A percentile compares a stretch with the other conserved stretches of the same genome.
Conservation (phyloP, 2,329 filamentous ascomycete genomes). For the Fusarium oxysporum region DNA sequence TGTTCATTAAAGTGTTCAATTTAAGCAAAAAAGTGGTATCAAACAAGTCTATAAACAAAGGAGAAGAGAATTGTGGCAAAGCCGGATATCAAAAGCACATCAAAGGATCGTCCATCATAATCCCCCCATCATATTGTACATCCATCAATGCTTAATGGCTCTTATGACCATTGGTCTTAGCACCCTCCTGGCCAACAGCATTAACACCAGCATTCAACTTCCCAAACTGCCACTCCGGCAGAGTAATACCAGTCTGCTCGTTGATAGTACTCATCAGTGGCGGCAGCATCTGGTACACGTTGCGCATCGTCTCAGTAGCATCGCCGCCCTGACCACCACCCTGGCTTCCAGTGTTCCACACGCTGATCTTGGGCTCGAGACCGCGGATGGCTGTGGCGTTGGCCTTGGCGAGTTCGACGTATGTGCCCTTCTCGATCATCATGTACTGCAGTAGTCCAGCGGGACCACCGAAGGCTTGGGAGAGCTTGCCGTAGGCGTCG, state of each 20-base stretch:
- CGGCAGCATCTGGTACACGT: conserved; percentile 86
- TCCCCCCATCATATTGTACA: not conserved
- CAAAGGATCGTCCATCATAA: not conserved
- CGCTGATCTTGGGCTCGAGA: conserved; percentile 87
- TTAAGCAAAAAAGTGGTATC: conserved; percentile 26
- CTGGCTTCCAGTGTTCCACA: conserved; percentile 84
- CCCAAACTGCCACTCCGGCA: conserved; percentile 81
- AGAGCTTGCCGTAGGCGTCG: conserved; percentile 79
- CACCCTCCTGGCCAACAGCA: conserved; percentile 46
- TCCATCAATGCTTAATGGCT: not conserved
- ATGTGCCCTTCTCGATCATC: conserved; percentile 87
- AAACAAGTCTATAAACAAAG: conserved; percentile 24
- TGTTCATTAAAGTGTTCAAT: too few species aligned
- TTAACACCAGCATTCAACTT: conserved; percentile 52
- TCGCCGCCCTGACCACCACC: conserved; percentile 56
- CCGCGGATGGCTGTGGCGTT: conserved; percentile 82
- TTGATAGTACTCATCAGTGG: conserved; percentile 87
- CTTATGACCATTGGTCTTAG: conserved; percentile 42
- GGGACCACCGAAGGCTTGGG: conserved; percentile 80
- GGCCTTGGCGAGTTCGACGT: conserved; percentile 79
- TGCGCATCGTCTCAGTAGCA: conserved; percentile 73
- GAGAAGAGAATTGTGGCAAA: not conserved
- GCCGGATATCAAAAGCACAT: conserved; percentile 13
- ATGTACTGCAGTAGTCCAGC: conserved; percentile 83
- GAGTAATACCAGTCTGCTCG: conserved; percentile 85